Evolutionary conservation across 164 flowering plant species (phyloP).

Genomic region (Hamamelis virginiana): DNA sequence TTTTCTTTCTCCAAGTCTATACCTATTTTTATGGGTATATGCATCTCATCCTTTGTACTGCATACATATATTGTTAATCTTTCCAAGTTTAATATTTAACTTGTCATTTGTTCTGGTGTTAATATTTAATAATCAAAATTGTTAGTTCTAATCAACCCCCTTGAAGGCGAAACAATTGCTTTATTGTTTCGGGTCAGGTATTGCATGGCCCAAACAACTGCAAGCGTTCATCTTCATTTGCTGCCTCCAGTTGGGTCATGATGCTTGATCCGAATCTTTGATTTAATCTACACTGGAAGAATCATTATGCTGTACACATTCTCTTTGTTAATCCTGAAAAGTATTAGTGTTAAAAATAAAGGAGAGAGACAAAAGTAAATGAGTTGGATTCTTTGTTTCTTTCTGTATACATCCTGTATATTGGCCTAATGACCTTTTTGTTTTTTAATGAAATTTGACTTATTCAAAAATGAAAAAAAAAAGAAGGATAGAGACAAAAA

Average conservation of each 20-base stretch:
- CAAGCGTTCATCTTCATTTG: neutral
- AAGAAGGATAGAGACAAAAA: too few species aligned
- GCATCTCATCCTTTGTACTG: neutral
- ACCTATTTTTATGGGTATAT: neutral
- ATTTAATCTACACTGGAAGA: neutral
- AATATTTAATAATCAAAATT: neutral
- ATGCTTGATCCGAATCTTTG: neutral
- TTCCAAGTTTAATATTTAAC: too few species aligned
- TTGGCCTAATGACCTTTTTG: too few species aligned
- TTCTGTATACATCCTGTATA: too few species aligned
- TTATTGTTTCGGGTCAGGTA: neutral
- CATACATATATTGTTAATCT: neutral
- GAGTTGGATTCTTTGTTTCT: too few species aligned
- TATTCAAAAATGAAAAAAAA: too few species aligned
- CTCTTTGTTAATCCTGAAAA: neutral
- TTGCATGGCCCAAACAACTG: neutral
- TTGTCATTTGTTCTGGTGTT: neutral
- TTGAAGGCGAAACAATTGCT: neutral
- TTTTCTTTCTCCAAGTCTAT: neutral
- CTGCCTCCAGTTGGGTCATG: neutral
- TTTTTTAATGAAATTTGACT: too few species aligned
- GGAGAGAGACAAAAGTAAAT: too few species aligned
- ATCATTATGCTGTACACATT: neutral
- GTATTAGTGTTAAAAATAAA: too few species aligned
- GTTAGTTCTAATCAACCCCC: neutral